phyloP scores from a whole-genome alignment of 2,329 filamentous ascomycete species.

The Nothophaeocryptopus gaeumannii region DNA sequence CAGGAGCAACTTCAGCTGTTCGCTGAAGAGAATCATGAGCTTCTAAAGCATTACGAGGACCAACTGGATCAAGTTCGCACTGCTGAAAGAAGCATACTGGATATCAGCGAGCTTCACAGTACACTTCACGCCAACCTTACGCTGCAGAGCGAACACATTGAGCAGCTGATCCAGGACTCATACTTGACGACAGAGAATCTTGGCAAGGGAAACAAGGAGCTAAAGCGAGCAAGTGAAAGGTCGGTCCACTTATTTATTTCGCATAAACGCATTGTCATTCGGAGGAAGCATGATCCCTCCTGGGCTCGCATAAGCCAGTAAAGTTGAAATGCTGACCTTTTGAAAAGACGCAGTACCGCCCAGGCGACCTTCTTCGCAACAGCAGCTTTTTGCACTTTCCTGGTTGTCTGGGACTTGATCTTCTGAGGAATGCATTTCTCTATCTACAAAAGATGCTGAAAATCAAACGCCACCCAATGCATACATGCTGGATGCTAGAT shows the following conservation, averaged over 20 bases:
- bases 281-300: no score
- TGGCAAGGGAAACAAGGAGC: constrained; percentile 81
- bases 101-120: constrained; percentile 89
- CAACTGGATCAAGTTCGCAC: constrained; percentile 90
- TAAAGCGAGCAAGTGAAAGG: constrained; percentile 71
- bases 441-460: not conserved
- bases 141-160: constrained; percentile 83
- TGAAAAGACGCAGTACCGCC: constrained; percentile 43
- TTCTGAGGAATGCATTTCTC: constrained; percentile 34
- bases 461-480: no score
- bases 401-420: constrained; percentile 51
- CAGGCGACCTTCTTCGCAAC: constrained; percentile 50
- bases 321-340: no score
- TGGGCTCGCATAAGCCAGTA: no score
- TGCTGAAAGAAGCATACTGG: constrained; percentile 83
- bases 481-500: no score
- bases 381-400: constrained; percentile 44
- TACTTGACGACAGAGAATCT: constrained; percentile 81
- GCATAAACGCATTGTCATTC: no score
- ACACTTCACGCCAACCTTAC: constrained; percentile 82
- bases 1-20: constrained; percentile 89
- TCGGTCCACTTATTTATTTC: no score
- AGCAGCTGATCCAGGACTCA: constrained; percentile 82
- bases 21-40: constrained; percentile 85
- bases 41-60: constrained; percentile 90